A percentile compares a stretch with the other conserved stretches of the same genome.
Evolutionary conservation across 352 stramenopile genomes (phyloP).

Genomic region (Pythium dissotocum): DNA sequence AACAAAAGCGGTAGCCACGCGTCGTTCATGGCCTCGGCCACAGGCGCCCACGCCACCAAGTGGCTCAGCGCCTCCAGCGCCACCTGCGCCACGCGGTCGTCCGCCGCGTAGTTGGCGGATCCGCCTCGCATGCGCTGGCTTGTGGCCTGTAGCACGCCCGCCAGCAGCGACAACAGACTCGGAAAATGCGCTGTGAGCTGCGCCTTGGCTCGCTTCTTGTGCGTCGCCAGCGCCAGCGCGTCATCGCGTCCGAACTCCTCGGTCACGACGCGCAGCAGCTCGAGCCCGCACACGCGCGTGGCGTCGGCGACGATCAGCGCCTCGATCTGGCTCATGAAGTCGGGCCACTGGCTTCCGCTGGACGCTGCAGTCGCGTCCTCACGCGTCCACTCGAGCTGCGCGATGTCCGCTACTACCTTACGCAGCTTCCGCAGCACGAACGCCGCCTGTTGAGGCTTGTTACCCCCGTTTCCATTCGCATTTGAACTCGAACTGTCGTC

Average conservation of each 20-base stretch:
- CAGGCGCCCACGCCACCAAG: slow-evolving; percentile 52
- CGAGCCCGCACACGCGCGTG: slow-evolving; percentile 48
- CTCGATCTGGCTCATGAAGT: slow-evolving; percentile 69
- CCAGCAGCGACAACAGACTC: slow-evolving; percentile 48
- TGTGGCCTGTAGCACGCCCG: slow-evolving; percentile 46
- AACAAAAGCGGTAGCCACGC: slow-evolving; percentile 66
- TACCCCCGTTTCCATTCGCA: background rate
- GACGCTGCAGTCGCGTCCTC: slow-evolving; percentile 3
- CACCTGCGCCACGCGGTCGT: slow-evolving; percentile 47
- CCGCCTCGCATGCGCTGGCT: slow-evolving; percentile 41
- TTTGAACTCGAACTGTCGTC: background rate
- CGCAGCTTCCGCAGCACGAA: slow-evolving; percentile 72
- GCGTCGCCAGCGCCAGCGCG: slow-evolving; percentile 46
- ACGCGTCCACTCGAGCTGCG: slow-evolving; percentile 52
- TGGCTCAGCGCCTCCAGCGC: slow-evolving; percentile 58
- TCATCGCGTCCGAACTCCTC: slow-evolving; percentile 80
- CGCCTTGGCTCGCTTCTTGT: slow-evolving; percentile 45
- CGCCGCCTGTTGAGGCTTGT: slow-evolving; percentile 29
- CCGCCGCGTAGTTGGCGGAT: background rate
- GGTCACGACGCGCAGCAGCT: slow-evolving; percentile 57
- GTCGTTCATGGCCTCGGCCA: slow-evolving; percentile 36
- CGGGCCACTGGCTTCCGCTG: slow-evolving; percentile 39
- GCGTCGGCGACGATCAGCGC: slow-evolving; percentile 45
- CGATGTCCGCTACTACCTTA: slow-evolving; percentile 75
- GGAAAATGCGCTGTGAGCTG: slow-evolving; percentile 48